A percentile compares a stretch with the other conserved stretches of the same genome.
These are phyloP conservation scores for Hypoxylon sp. DNA, from an alignment of 2,329 filamentous ascomycete genomes.

Conservation along the genomic window DNA sequence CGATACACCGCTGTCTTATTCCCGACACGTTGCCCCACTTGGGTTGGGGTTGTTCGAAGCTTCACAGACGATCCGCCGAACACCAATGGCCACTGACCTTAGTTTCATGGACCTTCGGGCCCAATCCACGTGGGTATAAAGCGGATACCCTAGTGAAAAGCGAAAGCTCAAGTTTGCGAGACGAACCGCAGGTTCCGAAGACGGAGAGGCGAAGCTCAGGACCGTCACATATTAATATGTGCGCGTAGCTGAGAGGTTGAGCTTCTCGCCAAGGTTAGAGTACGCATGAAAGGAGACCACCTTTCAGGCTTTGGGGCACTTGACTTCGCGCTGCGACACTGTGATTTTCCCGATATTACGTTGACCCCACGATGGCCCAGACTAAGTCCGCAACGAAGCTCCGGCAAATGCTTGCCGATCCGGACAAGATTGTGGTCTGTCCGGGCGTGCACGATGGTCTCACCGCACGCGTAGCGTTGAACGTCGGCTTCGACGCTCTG, in stretches of 20 bases:
- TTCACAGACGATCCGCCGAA: not conserved
- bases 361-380: slow-evolving; percentile 34
- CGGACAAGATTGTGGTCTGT: slow-evolving; percentile 64
- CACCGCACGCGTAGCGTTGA: slow-evolving; percentile 72
- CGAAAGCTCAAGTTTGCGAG: not conserved
- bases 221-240: not conserved
- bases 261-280: not conserved
- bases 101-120: not conserved
- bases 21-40: not conserved
- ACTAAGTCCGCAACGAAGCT: slow-evolving; percentile 52
- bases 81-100: not conserved
- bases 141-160: slow-evolving; percentile 9
- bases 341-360: not conserved
- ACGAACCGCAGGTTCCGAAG: slow-evolving; percentile 22
- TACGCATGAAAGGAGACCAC: not conserved
- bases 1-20: slow-evolving; percentile 1
- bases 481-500: slow-evolving; percentile 72
- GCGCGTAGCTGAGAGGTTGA: not conserved
- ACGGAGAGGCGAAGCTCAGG: slow-evolving; percentile 19
- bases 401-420: slow-evolving; percentile 56
- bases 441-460: slow-evolving; percentile 79
- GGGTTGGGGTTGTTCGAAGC: not conserved
- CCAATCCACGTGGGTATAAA: slow-evolving; percentile 4
- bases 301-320: not conserved
- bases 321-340: not conserved